Conservation (phyloP, 352 stramenopile species). For the Albugo candida region DNA sequence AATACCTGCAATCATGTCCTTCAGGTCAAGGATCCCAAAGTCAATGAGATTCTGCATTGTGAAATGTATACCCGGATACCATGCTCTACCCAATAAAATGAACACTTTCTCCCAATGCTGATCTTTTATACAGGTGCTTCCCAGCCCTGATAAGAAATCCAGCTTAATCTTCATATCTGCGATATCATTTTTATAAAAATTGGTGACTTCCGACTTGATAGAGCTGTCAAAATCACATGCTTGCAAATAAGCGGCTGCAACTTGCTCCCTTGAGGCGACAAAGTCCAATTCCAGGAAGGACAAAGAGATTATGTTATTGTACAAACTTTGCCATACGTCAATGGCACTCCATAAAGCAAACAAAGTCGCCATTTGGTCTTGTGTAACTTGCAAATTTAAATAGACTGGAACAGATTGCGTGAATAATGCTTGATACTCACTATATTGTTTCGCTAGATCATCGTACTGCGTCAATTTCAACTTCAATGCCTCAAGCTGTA, state of each 20-base stretch:
- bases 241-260: conserved; percentile 75
- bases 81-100: conserved; percentile 71
- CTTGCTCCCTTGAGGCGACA: conserved; percentile 76
- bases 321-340: conserved; percentile 77
- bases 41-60: conserved; percentile 77
- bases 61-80: conserved; percentile 78
- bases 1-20: conserved; percentile 70
- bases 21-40: conserved; percentile 77
- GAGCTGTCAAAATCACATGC: conserved; percentile 83
- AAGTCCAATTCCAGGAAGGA: conserved; percentile 77
- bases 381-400: conserved; percentile 67
- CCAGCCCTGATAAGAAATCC: conserved; percentile 81
- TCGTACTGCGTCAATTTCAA: conserved; percentile 69
- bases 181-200: conserved; percentile 70
- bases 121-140: conserved; percentile 83
- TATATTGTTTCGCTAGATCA: conserved; percentile 82
- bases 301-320: conserved; percentile 50
- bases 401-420: conserved; percentile 80
- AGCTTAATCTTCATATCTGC: conserved; percentile 83
- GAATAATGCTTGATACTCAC: conserved; percentile 84
- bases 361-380: conserved; percentile 73
- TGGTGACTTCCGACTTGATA: conserved; percentile 79
- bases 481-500: conserved; percentile 63
- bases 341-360: conserved; percentile 72
- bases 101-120: conserved; percentile 92